A percentile compares a stretch with the other conserved stretches of the same genome.
Conservation (phyloP, 768 basidiomycete genomes). For the Tylopilus vinaceipallidus region DNA sequence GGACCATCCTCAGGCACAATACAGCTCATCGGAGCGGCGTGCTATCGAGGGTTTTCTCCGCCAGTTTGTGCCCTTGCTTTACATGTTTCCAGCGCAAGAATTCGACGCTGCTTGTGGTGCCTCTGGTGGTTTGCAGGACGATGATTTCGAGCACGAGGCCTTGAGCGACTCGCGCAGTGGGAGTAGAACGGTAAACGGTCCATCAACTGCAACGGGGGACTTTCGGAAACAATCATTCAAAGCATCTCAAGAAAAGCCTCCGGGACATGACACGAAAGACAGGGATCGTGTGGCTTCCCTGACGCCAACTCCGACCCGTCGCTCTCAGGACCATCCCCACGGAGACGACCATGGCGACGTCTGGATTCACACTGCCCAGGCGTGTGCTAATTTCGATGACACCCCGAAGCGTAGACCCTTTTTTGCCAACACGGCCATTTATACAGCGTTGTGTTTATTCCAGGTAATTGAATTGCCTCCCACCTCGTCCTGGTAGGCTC, state of each 20-base stretch:
- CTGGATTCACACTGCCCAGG: slow-evolving; percentile 51
- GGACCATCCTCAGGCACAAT: slow-evolving; percentile 78
- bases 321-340: not conserved
- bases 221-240: slow-evolving; percentile 78
- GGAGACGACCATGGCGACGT: slow-evolving; percentile 39
- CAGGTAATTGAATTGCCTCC: slow-evolving; percentile 52
- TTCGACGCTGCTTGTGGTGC: slow-evolving; percentile 64
- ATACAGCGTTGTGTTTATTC: slow-evolving; percentile 81
- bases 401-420: slow-evolving; percentile 53
- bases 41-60: slow-evolving; percentile 84
- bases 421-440: slow-evolving; percentile 92
- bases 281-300: slow-evolving; percentile 35
- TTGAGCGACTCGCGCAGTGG: slow-evolving; percentile 29
- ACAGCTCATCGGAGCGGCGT: slow-evolving; percentile 74
- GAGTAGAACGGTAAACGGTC: slow-evolving; percentile 46
- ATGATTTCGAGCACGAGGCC: slow-evolving; percentile 30
- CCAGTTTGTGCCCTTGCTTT: slow-evolving; percentile 79
- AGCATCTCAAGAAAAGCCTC: slow-evolving; percentile 62
- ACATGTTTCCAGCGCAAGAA: slow-evolving; percentile 64
- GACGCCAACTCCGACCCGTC: slow-evolving; percentile 13
- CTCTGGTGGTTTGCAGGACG: slow-evolving; percentile 45
- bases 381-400: slow-evolving; percentile 27
- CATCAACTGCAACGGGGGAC: slow-evolving; percentile 60
- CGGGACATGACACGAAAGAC: slow-evolving; percentile 29
- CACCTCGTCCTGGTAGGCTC: slow-evolving; percentile 3